Evolutionary conservation across 495 filamentous ascomycete genomes (phyloP), one percentile per base, ranked within the genome.

Genomic region (Arthonia radiata): DNA sequence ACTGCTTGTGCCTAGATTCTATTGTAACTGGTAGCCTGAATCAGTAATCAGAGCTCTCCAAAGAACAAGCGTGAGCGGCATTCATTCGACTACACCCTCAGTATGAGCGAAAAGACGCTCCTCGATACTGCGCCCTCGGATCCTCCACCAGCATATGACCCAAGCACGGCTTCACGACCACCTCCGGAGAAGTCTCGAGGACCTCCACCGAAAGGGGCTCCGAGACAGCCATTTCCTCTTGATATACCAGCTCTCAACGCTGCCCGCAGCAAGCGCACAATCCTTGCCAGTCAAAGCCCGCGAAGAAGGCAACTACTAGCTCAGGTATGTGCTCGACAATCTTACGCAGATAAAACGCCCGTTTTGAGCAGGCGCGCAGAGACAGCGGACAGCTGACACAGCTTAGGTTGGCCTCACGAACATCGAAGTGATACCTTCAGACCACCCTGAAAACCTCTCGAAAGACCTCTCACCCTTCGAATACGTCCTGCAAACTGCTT

Each of bases 221-320:
- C 48, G 11, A 58, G 58, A 11, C 52, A 51, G 24, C 77, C 78
- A 12, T 34, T 50, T 15, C 62, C 65, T 3, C 63, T 94, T 30
- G 46, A 71, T 36, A 61, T 94, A 3, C 81, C 89, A 5, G 61
- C 73, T 28, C 56, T 97, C 14, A 63, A 61, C 29, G 48, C 57
- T 41, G 62, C 94, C 26, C 60, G 67, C 36, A 56, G 52, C 23
- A 72, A 71, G 43, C 60, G 83, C 31, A 61, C 83, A 5, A 72
- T 97, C 37, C 69, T 97, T 6, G 86, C 86, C 35, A 90, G 78
- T 2, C 61, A 69, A 23, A 91, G 79, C 1, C 86, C 89, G 0
- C 61, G 86, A 9, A 62, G 89, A 14, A 71, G 67, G 37, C 69
- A 74, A 38, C 67, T 97, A 4, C 65, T 97, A 25, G 43, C 57